Evolutionary conservation across 345 rosid genomes (phyloP).

Genomic region (Populus alba): DNA sequence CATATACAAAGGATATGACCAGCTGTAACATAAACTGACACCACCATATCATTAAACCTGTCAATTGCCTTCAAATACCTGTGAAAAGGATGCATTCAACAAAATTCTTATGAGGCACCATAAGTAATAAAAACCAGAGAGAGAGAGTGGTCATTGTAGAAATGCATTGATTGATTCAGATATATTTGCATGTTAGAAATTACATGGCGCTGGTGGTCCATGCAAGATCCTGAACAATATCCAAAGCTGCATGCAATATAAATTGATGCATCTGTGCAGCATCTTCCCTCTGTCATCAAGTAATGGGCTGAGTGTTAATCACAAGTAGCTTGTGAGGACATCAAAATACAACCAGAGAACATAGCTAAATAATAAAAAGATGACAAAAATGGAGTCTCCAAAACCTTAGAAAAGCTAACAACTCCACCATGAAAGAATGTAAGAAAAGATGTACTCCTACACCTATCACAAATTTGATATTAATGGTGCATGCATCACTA

Average conservation of each 20-base stretch:
- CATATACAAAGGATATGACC: slow-evolving; percentile 84
- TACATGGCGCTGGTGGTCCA: slow-evolving; percentile 98
- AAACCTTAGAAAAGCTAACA: neutral
- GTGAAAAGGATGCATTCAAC: neutral
- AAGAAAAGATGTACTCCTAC: neutral
- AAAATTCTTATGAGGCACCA: neutral
- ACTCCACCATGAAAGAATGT: neutral
- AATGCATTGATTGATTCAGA: neutral
- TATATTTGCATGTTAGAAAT: slow-evolving; percentile 17
- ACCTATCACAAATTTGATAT: neutral
- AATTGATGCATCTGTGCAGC: slow-evolving; percentile 95
- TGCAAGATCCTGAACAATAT: slow-evolving; percentile 92
- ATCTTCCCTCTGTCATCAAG: slow-evolving; percentile 83
- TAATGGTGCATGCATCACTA: neutral
- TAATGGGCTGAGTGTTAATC: neutral
- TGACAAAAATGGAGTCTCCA: neutral
- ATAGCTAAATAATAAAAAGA: neutral
- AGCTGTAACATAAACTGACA: slow-evolving; percentile 92
- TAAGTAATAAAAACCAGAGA: neutral
- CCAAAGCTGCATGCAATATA: slow-evolving; percentile 86
- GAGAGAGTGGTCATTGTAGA: neutral
- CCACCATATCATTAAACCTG: slow-evolving; percentile 88
- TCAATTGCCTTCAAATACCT: slow-evolving; percentile 93
- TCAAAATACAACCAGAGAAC: neutral
- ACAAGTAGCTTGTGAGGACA: neutral